Evolutionary conservation across 1,139 yeast species (phyloP).

Genomic region (Yamadazyma siamensis): DNA sequence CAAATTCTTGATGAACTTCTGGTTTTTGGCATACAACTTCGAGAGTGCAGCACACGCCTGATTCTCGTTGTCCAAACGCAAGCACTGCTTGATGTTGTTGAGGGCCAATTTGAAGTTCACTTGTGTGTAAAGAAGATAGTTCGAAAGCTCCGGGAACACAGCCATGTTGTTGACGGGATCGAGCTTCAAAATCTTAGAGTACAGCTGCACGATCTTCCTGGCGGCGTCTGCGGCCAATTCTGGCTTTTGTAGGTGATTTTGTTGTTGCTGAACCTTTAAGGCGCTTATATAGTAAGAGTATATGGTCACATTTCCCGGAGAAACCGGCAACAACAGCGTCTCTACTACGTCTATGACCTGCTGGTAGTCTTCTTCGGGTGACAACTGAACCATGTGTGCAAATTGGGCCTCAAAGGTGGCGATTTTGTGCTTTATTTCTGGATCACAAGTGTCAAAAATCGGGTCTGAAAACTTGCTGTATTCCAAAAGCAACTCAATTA

Average conservation of each 20-base stretch:
- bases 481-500: slow-evolving; percentile 42
- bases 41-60: slow-evolving; percentile 50
- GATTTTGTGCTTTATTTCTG: slow-evolving; percentile 15
- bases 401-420: slow-evolving; percentile 17
- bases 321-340: slow-evolving; percentile 17
- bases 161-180: slow-evolving; percentile 32
- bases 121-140: slow-evolving; percentile 47
- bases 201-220: slow-evolving; percentile 22
- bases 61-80: slow-evolving; percentile 68
- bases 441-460: slow-evolving; percentile 13
- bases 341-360: slow-evolving; percentile 21
- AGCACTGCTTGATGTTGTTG: slow-evolving; percentile 53
- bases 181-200: slow-evolving; percentile 24
- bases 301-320: slow-evolving; percentile 20
- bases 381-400: slow-evolving; percentile 14
- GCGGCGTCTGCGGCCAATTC: slow-evolving; percentile 2
- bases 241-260: not conserved
- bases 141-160: slow-evolving; percentile 30
- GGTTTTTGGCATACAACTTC: slow-evolving; percentile 38
- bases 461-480: slow-evolving; percentile 38
- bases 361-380: slow-evolving; percentile 14
- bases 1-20: slow-evolving; percentile 31
- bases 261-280: slow-evolving; percentile 14
- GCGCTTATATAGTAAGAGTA: slow-evolving; percentile 19
- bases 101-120: slow-evolving; percentile 50